Conservation (phyloP, 768 basidiomycete species). For the Rhizopogon vulgaris region DNA sequence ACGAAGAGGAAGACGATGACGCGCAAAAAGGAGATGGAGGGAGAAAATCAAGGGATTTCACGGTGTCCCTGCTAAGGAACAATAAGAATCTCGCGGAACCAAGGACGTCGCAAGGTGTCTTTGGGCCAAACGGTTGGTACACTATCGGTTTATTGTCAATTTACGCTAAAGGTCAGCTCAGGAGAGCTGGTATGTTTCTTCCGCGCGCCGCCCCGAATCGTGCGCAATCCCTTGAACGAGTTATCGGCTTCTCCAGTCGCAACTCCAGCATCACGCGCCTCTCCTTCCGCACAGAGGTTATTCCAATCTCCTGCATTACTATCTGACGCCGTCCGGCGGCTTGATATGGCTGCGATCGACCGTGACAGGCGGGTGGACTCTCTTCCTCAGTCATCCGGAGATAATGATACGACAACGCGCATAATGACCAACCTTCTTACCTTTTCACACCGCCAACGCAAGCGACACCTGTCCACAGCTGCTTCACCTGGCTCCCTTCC, state of each 20-base stretch:
- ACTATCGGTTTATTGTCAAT: background rate
- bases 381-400: slow-evolving; percentile 35
- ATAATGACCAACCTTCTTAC: slow-evolving; percentile 76
- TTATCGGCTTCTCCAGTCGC: slow-evolving; percentile 41
- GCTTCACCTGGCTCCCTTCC: background rate
- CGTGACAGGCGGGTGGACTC: slow-evolving; percentile 30
- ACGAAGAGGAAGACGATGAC: slow-evolving; percentile 47
- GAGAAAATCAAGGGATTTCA: slow-evolving; percentile 42
- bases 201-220: slow-evolving; percentile 65
- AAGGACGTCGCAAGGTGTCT: slow-evolving; percentile 80
- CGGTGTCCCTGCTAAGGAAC: slow-evolving; percentile 49
- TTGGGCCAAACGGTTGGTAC: slow-evolving; percentile 76
- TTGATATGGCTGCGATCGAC: slow-evolving; percentile 59
- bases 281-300: slow-evolving; percentile 22
- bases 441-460: slow-evolving; percentile 38
- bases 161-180: slow-evolving; percentile 24
- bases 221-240: slow-evolving; percentile 48
- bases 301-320: slow-evolving; percentile 63
- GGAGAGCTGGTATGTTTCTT: slow-evolving; percentile 88
- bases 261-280: slow-evolving; percentile 18
- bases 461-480: slow-evolving; percentile 10
- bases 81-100: slow-evolving; percentile 81
- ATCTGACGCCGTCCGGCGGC: slow-evolving; percentile 66
- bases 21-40: slow-evolving; percentile 12
- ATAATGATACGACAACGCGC: slow-evolving; percentile 56